Evolutionary conservation across 352 stramenopile genomes (phyloP).

Genomic region (Pythium folliculosum): DNA sequence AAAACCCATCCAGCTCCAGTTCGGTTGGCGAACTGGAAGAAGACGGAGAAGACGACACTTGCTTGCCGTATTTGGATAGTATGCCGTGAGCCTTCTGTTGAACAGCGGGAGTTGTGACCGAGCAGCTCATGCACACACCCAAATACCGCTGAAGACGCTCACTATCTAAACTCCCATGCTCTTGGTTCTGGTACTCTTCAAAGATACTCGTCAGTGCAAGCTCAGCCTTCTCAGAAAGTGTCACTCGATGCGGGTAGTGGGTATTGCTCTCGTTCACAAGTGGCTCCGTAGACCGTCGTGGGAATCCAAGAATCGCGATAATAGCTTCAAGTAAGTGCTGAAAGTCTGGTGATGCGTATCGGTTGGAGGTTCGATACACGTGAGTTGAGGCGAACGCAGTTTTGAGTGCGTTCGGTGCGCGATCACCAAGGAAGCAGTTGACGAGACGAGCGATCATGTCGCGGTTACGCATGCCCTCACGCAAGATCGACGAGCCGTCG

Average conservation of each 20-base stretch:
- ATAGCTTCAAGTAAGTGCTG: slow-evolving; percentile 89
- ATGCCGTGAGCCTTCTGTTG: slow-evolving; percentile 71
- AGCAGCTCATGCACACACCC: slow-evolving; percentile 65
- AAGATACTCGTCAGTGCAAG: slow-evolving; percentile 78
- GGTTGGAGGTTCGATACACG: slow-evolving; percentile 37
- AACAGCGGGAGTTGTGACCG: slow-evolving; percentile 44
- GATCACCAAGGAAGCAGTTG: slow-evolving; percentile 82
- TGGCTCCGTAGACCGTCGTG: slow-evolving; percentile 58
- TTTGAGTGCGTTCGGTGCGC: slow-evolving; percentile 59
- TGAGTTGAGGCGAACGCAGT: slow-evolving; percentile 72
- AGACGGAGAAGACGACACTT: slow-evolving; percentile 31
- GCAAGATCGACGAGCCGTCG: slow-evolving; percentile 53
- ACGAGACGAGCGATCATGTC: slow-evolving; percentile 83
- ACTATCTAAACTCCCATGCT: slow-evolving; percentile 37
- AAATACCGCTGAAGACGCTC: slow-evolving; percentile 74
- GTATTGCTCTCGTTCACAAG: slow-evolving; percentile 65
- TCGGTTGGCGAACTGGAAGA: slow-evolving; percentile 15
- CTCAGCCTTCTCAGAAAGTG: slow-evolving; percentile 73
- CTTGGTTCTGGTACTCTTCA: slow-evolving; percentile 56
- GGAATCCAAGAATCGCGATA: slow-evolving; percentile 80
- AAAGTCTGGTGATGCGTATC: slow-evolving; percentile 83
- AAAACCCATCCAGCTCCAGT: slow-evolving; percentile 77
- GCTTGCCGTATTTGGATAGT: slow-evolving; percentile 70
- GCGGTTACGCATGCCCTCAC: slow-evolving; percentile 47
- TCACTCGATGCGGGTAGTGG: slow-evolving; percentile 70